These are phyloP conservation scores for Leccinum arenicola DNA, from an alignment of 768 basidiomycete species.

Conservation along the genomic window DNA sequence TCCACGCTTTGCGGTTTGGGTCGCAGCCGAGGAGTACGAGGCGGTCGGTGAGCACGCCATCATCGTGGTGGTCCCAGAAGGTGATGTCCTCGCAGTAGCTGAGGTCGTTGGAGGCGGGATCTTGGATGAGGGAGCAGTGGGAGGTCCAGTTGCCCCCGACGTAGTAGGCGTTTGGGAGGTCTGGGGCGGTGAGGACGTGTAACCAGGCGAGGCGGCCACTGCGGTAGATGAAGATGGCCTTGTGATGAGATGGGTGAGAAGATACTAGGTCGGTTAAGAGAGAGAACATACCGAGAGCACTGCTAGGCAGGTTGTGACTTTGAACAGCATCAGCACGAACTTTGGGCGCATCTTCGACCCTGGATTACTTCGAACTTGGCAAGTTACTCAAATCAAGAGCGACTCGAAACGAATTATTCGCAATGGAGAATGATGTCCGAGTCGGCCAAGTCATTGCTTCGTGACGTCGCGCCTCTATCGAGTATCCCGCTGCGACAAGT, in stretches of 20 bases:
- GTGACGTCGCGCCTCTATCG: background rate
- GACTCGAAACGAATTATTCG: background rate
- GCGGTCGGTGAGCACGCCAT: slow-evolving; percentile 36
- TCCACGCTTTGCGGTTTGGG: slow-evolving; percentile 56
- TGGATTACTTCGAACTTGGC: too few relatives aligned
- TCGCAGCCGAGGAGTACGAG: slow-evolving; percentile 44
- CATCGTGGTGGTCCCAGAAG: slow-evolving; percentile 58
- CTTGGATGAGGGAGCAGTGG: slow-evolving; percentile 43
- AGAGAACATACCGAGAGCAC: slow-evolving; percentile 10
- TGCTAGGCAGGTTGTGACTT: slow-evolving; percentile 5
- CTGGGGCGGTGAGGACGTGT: slow-evolving; percentile 39
- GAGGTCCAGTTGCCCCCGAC: slow-evolving; percentile 45
- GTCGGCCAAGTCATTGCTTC: background rate
- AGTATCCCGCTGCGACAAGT: background rate
- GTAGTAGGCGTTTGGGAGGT: slow-evolving; percentile 51
- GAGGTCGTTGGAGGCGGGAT: slow-evolving; percentile 32
- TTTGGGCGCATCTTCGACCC: too few relatives aligned
- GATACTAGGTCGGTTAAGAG: too few relatives aligned
- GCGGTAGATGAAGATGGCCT: slow-evolving; percentile 47
- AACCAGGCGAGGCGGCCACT: slow-evolving; percentile 42
- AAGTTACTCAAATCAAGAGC: too few relatives aligned
- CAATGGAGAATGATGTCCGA: background rate
- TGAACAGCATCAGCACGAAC: slow-evolving; percentile 12
- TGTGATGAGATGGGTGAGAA: background rate
- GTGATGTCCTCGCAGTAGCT: slow-evolving; percentile 61